Conservation (phyloP, 345 rosid species). For the Salix exigua region DNA sequence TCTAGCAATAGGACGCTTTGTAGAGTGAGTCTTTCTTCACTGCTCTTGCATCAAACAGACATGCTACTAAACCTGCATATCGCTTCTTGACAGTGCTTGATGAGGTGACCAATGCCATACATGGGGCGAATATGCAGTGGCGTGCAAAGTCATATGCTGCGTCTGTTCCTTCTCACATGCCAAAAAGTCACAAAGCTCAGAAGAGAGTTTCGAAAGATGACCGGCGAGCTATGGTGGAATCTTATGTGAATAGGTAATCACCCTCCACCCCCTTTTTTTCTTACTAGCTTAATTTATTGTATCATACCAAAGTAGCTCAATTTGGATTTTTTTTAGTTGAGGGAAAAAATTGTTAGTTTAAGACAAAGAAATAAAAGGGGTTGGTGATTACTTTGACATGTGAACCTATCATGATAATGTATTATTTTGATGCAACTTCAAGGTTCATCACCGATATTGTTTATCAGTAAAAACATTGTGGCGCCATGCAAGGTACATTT, state of each 20-base stretch:
- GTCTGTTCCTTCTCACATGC: constrained; percentile 32
- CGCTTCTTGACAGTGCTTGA: constrained; percentile 13
- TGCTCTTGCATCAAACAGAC: not conserved
- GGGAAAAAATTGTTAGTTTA: too few species aligned
- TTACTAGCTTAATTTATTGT: not conserved
- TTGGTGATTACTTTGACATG: too few species aligned
- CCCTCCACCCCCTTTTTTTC: not conserved
- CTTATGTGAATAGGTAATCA: constrained; percentile 34
- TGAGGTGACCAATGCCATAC: constrained; percentile 10
- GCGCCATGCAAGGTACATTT: not conserved
- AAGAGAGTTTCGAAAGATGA: constrained; percentile 35
- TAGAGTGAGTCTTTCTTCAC: not conserved
- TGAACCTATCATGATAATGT: too few species aligned
- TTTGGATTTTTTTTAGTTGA: too few species aligned
- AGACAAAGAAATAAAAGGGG: too few species aligned
- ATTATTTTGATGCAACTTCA: too few species aligned
- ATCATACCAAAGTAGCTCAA: too few species aligned
- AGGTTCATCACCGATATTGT: too few species aligned
- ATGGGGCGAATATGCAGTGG: constrained; percentile 15
- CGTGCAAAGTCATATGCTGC: constrained; percentile 36
- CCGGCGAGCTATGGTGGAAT: constrained; percentile 40
- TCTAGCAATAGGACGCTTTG: too few species aligned
- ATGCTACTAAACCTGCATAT: not conserved
- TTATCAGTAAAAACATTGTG: too few species aligned
- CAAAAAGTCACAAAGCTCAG: constrained; percentile 14